These are phyloP conservation scores for Plasmodium gonderi DNA, from an alignment of 169 alveolate species.

Conservation along the genomic window DNA sequence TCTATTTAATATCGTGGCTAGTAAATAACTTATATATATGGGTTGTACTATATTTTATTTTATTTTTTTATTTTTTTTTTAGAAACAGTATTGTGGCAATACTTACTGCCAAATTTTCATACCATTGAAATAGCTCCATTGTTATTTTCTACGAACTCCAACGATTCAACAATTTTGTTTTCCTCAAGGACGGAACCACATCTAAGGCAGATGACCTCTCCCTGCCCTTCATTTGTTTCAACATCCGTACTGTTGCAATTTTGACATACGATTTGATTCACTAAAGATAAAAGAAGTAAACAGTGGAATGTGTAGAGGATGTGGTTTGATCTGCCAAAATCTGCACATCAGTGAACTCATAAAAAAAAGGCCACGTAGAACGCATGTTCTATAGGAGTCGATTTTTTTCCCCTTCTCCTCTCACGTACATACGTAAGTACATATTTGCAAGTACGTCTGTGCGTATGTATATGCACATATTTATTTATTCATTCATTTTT, in stretches of 20 bases:
- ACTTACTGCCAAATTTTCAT: not conserved
- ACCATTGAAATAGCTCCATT: conserved; percentile 86
- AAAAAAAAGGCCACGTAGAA: not conserved
- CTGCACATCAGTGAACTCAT: not conserved
- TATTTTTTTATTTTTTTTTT: not conserved
- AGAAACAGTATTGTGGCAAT: too few relatives aligned
- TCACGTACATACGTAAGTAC: not conserved
- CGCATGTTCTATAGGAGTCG: not conserved
- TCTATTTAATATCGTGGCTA: not conserved
- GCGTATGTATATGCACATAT: not conserved
- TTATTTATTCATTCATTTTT: not conserved
- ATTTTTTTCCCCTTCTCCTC: too few relatives aligned
- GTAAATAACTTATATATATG: not conserved
- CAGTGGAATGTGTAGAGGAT: too few relatives aligned
- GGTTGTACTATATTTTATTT: not conserved
- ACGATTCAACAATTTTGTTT: conserved; percentile 87
- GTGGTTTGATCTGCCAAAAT: too few relatives aligned
- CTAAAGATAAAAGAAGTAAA: not conserved
- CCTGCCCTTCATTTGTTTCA: conserved; percentile 83
- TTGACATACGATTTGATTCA: conserved; percentile 56
- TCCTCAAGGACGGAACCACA: conserved; percentile 92
- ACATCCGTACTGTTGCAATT: conserved; percentile 63
- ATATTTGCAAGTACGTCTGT: not conserved
- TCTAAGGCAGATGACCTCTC: conserved; percentile 89
- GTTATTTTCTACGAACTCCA: conserved; percentile 86